phyloP scores from a whole-genome alignment of 164 flowering plant species.

The Brasenia schreberi region DNA sequence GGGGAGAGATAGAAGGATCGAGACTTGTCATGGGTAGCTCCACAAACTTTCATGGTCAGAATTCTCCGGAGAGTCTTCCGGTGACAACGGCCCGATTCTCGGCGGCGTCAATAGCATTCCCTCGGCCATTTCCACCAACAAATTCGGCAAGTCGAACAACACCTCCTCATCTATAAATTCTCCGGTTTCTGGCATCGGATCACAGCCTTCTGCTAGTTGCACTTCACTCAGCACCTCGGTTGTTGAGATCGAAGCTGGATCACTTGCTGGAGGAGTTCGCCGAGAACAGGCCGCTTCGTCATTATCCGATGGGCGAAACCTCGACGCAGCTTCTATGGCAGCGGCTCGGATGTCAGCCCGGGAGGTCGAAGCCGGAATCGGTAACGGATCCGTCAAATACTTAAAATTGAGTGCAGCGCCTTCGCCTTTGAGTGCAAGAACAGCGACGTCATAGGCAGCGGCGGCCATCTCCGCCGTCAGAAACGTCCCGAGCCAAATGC shows the following conservation, averaged over 20 bases:
- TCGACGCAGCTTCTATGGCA: constrained; percentile 31
- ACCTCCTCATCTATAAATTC: constrained; percentile 40
- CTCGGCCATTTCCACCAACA: constrained; percentile 47
- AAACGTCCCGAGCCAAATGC: constrained; percentile 89
- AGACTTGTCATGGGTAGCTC: constrained; percentile 15
- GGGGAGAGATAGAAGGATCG: too few relatives aligned
- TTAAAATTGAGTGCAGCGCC: constrained; percentile 59
- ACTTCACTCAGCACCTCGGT: background rate
- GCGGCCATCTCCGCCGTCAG: constrained; percentile 87
- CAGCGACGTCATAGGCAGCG: constrained; percentile 76
- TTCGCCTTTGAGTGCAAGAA: constrained; percentile 48
- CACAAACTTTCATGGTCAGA: constrained; percentile 24
- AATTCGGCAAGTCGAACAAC: constrained; percentile 41
- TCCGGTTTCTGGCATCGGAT: background rate
- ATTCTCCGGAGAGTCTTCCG: constrained; percentile 19
- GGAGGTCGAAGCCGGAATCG: constrained; percentile 35
- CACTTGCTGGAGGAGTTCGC: background rate
- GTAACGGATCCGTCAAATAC: constrained; percentile 15
- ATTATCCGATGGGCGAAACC: constrained; percentile 3
- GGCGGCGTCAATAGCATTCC: constrained; percentile 60
- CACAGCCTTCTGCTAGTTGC: background rate
- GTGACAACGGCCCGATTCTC: constrained; percentile 19
- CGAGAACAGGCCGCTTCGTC: background rate
- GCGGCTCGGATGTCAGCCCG: constrained; percentile 49
- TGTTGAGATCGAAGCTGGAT: background rate